Conservation (phyloP, 768 basidiomycete genomes). For the Cystofilobasidium macerans region DNA sequence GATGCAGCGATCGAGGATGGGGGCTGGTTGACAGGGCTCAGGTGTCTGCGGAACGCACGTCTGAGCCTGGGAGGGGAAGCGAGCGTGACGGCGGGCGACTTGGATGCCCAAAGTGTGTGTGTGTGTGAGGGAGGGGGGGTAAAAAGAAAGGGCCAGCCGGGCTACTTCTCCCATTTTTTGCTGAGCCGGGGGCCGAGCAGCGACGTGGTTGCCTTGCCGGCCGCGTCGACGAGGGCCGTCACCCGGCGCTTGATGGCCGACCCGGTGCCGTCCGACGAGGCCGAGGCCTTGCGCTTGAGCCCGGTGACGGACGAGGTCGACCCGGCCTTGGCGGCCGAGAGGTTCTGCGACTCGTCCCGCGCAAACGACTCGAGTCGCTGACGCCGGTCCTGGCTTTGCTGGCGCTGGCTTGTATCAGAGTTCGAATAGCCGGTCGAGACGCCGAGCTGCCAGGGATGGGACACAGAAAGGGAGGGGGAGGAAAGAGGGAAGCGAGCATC, state of each 20-base stretch:
- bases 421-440: constrained; percentile 3
- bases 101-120: too few species aligned
- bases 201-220: background rate
- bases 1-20: too few species aligned
- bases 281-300: background rate
- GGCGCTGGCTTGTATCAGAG: background rate
- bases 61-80: too few species aligned
- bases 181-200: background rate
- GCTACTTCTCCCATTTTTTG: constrained; percentile 1
- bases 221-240: background rate
- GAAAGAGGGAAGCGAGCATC: background rate
- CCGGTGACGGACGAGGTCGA: background rate
- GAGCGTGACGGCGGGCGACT: too few species aligned
- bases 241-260: background rate
- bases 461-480: background rate
- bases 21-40: too few species aligned
- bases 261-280: background rate
- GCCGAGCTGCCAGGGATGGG: background rate
- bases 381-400: background rate
- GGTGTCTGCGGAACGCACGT: too few species aligned
- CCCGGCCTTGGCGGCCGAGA: background rate
- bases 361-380: background rate
- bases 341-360: constrained; percentile 2
- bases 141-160: background rate
- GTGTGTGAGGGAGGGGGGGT: background rate